Conservation (phyloP, 768 basidiomycete genomes). For the Trametes gibbosa region DNA sequence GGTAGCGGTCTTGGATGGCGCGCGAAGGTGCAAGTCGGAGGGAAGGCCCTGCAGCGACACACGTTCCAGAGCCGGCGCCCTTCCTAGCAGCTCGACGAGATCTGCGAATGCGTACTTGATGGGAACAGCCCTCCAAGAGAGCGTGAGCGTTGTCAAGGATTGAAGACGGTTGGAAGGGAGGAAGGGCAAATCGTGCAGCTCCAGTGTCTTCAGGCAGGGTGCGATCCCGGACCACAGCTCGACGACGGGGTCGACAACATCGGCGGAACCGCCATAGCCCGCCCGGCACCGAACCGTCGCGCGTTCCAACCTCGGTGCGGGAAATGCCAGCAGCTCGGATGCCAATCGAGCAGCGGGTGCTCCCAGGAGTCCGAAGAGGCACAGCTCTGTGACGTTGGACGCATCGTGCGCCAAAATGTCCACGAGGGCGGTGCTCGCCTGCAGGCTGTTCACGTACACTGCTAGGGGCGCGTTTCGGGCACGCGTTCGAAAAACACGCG, state of each 20-base stretch:
- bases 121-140: background rate
- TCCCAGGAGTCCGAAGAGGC: constrained; percentile 1
- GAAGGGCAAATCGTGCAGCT: constrained; percentile 12
- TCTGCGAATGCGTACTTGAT: background rate
- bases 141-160: background rate
- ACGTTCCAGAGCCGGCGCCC: background rate
- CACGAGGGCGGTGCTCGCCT: background rate
- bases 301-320: background rate
- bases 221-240: constrained; percentile 6
- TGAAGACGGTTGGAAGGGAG: constrained; percentile 6
- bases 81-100: background rate
- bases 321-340: constrained; percentile 7
- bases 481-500: background rate
- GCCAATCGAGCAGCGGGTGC: background rate
- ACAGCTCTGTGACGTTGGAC: background rate
- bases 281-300: background rate
- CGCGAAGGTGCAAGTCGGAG: constrained; percentile 1
- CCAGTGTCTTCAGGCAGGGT: background rate
- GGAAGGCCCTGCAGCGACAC: constrained; percentile 3
- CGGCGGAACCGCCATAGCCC: background rate
- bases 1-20: background rate
- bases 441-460: background rate
- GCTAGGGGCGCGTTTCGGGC: constrained; percentile 1
- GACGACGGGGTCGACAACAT: background rate
- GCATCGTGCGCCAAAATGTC: background rate